Evolutionary conservation across 148 eudicot species (phyloP).

Genomic region (Talinum fruticosum): DNA sequence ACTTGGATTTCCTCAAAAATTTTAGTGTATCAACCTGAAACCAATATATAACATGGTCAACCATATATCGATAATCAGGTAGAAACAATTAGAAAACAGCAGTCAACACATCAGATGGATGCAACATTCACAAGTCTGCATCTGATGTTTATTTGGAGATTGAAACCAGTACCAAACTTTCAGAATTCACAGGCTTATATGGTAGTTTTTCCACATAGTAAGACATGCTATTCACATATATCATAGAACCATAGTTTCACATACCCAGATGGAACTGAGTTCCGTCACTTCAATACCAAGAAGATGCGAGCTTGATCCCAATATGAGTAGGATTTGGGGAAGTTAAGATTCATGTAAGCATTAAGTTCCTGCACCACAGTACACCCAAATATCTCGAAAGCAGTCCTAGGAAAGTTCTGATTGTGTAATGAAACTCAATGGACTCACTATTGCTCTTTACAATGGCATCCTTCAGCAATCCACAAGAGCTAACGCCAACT

Average conservation of each 20-base stretch:
- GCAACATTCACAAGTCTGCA: not conserved
- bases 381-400: not conserved
- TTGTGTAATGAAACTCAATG: no score
- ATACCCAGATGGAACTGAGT: no score
- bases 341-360: not conserved
- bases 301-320: not conserved
- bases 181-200: not conserved
- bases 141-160: not conserved
- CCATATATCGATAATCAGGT: not conserved
- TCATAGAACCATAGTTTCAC: no score
- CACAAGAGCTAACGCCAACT: not conserved
- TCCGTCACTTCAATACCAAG: not conserved
- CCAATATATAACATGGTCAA: slow-evolving; percentile 24
- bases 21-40: slow-evolving; percentile 67
- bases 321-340: not conserved
- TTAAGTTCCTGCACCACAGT: not conserved
- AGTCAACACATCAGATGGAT: not conserved
- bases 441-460: no score
- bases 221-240: no score
- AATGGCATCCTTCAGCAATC: not conserved
- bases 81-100: no score
- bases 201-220: not conserved
- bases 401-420: not conserved
- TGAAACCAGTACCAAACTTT: not conserved
- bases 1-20: slow-evolving; percentile 54